A percentile compares a stretch with the other conserved stretches of the same genome.
Evolutionary conservation across 1,139 yeast species (phyloP).

Genomic region (Zygosaccharomyces sapae): DNA sequence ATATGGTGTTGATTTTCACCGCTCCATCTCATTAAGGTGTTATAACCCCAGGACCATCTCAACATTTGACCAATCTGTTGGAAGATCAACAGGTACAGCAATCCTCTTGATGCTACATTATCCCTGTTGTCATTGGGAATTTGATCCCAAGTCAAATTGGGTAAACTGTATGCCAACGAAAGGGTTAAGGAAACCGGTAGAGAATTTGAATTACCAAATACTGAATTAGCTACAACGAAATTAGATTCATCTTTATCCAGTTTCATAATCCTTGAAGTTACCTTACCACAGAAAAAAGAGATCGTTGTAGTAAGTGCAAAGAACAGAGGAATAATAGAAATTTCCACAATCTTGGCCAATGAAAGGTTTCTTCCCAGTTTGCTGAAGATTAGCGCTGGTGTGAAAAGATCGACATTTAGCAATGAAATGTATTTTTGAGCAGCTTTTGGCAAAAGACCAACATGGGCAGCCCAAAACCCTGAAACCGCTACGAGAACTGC

Average conservation of each 20-base stretch:
- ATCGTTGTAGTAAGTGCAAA: constrained; percentile 58
- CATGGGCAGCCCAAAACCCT: constrained; percentile 64
- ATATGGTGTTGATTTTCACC: constrained; percentile 35
- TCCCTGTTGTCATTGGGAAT: constrained; percentile 58
- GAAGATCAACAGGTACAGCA: constrained; percentile 63
- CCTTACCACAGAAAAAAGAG: constrained; percentile 50
- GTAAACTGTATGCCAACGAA: constrained; percentile 65
- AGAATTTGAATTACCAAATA: constrained; percentile 77
- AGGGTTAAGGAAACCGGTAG: constrained; percentile 71
- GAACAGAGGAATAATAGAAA: constrained; percentile 62
- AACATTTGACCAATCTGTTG: constrained; percentile 76
- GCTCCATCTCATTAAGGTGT: constrained; percentile 51
- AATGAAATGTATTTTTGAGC: constrained; percentile 61
- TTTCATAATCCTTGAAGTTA: constrained; percentile 44
- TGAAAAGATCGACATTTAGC: constrained; percentile 67
- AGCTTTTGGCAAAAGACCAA: constrained; percentile 53
- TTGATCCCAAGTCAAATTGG: constrained; percentile 70
- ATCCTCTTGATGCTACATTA: constrained; percentile 70
- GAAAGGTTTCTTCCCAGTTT: constrained; percentile 68
- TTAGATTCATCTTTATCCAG: constrained; percentile 64
- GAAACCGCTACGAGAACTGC: constrained; percentile 66
- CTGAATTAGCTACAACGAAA: constrained; percentile 77
- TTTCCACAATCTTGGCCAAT: constrained; percentile 57
- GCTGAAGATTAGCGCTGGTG: constrained; percentile 72
- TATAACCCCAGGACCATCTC: constrained; percentile 83